These are phyloP conservation scores for Misopates orontium DNA, from an alignment of 257 asterid genomes.

Conservation along the genomic window DNA sequence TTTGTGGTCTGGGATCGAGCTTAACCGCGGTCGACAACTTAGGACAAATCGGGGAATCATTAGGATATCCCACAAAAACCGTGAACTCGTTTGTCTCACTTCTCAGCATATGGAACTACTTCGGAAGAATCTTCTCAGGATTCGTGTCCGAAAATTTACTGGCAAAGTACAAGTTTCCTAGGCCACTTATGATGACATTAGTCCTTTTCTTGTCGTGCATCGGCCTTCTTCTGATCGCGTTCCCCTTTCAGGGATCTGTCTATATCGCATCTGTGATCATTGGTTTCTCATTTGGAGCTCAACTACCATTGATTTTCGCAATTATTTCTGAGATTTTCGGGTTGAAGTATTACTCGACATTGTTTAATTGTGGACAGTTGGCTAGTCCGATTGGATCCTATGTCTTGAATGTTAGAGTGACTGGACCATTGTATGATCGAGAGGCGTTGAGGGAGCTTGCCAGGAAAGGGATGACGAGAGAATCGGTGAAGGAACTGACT, in stretches of 20 bases:
- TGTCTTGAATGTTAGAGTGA: constrained; percentile 57
- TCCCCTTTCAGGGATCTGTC: constrained; percentile 64
- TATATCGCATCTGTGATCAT: constrained; percentile 62
- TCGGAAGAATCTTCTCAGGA: constrained; percentile 75
- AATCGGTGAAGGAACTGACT: constrained; percentile 51
- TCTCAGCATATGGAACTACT: constrained; percentile 76
- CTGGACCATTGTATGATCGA: constrained; percentile 66
- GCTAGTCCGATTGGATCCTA: constrained; percentile 80
- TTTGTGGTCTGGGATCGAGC: constrained; percentile 76
- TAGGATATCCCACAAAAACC: constrained; percentile 72
- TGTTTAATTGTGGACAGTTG: constrained; percentile 79
- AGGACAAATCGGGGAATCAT: constrained; percentile 75
- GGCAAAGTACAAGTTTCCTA: constrained; percentile 53
- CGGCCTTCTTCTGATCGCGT: constrained; percentile 67
- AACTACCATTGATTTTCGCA: constrained; percentile 55
- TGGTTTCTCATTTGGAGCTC: constrained; percentile 84
- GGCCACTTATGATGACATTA: constrained; percentile 73
- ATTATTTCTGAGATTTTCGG: constrained; percentile 78
- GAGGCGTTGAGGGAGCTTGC: constrained; percentile 61
- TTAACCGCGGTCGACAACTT: constrained; percentile 76
- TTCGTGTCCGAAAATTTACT: constrained; percentile 65
- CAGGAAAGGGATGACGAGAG: constrained; percentile 50
- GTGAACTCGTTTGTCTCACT: constrained; percentile 63
- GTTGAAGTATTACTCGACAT: constrained; percentile 61
- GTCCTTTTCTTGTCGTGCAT: constrained; percentile 59